phyloP scores from a whole-genome alignment of 805 yeast genomes.

The Candida tibetensis region DNA sequence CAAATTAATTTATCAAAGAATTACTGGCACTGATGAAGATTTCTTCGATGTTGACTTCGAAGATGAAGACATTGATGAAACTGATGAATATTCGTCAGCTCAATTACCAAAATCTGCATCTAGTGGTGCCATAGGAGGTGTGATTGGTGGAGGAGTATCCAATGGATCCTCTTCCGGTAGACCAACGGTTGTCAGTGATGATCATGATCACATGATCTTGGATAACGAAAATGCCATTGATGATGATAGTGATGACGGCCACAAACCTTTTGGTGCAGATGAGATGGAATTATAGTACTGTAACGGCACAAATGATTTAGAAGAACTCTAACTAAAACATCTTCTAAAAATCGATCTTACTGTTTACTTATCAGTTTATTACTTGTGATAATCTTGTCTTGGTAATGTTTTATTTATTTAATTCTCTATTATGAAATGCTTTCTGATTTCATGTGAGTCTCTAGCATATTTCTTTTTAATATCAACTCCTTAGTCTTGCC shows the following conservation, averaged over 20 bases:
- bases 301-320: too few relatives aligned
- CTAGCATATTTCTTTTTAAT: background rate
- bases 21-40: constrained; percentile 93
- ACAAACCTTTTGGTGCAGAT: constrained; percentile 43
- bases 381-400: background rate
- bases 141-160: constrained; percentile 12
- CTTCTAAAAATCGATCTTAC: too few relatives aligned
- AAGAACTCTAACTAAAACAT: too few relatives aligned
- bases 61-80: constrained; percentile 71
- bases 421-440: background rate
- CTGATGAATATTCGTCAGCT: constrained; percentile 5
- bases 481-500: too few relatives aligned
- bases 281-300: constrained; percentile 40
- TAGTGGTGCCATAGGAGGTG: constrained; percentile 14
- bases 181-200: constrained; percentile 2
- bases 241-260: constrained; percentile 27
- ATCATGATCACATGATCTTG: constrained; percentile 3
- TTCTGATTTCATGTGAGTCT: background rate
- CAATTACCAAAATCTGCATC: constrained; percentile 2
- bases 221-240: constrained; percentile 22
- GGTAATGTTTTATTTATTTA: constrained; percentile 1
- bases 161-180: constrained; percentile 2
- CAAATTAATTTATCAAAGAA: constrained; percentile 64
- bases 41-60: constrained; percentile 96
- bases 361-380: too few relatives aligned